Percentiles rank a stretch among this genome's conserved stretches.
Conservation (phyloP, 2,329 filamentous ascomycete species). For the Polytolypa hystricis region DNA sequence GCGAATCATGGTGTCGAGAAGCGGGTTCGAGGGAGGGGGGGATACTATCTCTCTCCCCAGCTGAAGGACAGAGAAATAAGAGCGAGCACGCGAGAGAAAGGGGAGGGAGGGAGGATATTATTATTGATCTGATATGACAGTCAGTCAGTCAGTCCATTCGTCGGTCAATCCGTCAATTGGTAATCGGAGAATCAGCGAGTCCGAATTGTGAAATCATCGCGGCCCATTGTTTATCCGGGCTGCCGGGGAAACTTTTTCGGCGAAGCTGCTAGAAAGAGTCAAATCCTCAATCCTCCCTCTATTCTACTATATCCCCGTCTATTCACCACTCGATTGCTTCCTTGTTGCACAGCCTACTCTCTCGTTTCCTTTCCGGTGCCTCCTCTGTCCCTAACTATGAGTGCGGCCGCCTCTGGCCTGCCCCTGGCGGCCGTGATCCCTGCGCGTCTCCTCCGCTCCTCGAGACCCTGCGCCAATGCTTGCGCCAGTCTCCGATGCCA, state of each 20-base stretch:
- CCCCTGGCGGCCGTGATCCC: conserved; percentile 33
- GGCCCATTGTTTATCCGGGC: conserved; percentile 20
- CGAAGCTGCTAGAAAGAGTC: conserved; percentile 16
- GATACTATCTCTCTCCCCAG: conserved; percentile 2
- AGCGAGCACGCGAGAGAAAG: conserved; percentile 1
- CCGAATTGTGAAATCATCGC: conserved; percentile 17
- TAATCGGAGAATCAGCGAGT: conserved; percentile 1
- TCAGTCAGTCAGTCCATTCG: not conserved
- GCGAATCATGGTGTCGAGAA: conserved; percentile 47
- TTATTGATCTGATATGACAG: too few relatives aligned
- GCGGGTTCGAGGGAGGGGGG: conserved; percentile 7
- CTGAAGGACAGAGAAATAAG: conserved; percentile 3
- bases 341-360: conserved; percentile 9
- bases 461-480: conserved; percentile 29
- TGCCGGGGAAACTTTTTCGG: conserved; percentile 24
- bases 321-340: not conserved
- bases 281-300: not conserved
- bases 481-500: conserved; percentile 22
- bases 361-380: conserved; percentile 6
- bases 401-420: conserved; percentile 28
- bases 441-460: conserved; percentile 31
- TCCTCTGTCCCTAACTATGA: conserved; percentile 23
- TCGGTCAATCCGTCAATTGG: not conserved
- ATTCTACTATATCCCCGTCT: conserved; percentile 8
- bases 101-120: not conserved